phyloP scores from a whole-genome alignment of 495 filamentous ascomycete species.

The Astrothelium subdiscretum region DNA sequence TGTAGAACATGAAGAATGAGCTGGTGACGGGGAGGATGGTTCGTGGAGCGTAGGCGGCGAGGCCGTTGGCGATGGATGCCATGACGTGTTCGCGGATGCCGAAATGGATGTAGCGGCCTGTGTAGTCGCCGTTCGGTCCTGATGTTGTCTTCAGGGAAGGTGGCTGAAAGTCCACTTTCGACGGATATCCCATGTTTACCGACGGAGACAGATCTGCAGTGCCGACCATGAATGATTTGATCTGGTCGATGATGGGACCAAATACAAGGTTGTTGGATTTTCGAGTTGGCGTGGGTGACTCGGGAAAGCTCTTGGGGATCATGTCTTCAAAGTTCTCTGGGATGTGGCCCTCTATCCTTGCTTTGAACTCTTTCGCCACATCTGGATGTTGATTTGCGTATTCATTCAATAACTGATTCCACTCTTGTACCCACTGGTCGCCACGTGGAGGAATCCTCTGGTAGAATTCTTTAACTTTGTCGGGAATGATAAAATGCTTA shows the following conservation, averaged over 20 bases:
- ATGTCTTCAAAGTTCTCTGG: slow-evolving; percentile 33
- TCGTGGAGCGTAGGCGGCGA: slow-evolving; percentile 69
- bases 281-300: slow-evolving; percentile 37
- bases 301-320: slow-evolving; percentile 36
- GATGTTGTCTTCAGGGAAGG: slow-evolving; percentile 10
- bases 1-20: slow-evolving; percentile 43
- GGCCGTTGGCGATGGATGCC: slow-evolving; percentile 94
- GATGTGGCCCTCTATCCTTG: slow-evolving; percentile 36
- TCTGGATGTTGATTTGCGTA: slow-evolving; percentile 37
- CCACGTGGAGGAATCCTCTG: slow-evolving; percentile 30
- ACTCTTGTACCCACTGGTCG: slow-evolving; percentile 31
- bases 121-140: slow-evolving; percentile 51
- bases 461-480: slow-evolving; percentile 41
- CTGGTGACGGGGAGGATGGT: slow-evolving; percentile 59
- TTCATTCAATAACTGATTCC: slow-evolving; percentile 32
- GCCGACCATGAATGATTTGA: slow-evolving; percentile 44
- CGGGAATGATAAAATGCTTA: slow-evolving; percentile 35
- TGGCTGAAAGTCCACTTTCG: slow-evolving; percentile 42
- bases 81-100: slow-evolving; percentile 40
- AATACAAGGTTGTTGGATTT: slow-evolving; percentile 39
- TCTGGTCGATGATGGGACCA: slow-evolving; percentile 36
- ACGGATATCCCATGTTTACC: slow-evolving; percentile 46
- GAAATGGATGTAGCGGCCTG: slow-evolving; percentile 68
- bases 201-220: slow-evolving; percentile 48
- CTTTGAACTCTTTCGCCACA: slow-evolving; percentile 36